Conservation (phyloP, 169 alveolate genomes). For the Eimeria praecox region DNA sequence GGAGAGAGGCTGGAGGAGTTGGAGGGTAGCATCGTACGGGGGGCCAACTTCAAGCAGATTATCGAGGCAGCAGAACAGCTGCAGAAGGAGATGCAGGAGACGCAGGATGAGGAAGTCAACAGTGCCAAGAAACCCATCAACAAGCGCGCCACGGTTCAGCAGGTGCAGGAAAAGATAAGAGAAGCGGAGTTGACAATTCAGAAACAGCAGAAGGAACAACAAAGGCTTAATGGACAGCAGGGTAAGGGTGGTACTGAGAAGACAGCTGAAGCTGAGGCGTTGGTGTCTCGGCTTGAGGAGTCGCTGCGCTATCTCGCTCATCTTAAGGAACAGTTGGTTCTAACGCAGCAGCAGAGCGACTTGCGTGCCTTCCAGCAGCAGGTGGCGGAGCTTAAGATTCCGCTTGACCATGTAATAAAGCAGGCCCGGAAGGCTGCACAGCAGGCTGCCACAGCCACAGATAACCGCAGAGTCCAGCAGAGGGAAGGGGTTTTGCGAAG, state of each 20-base stretch:
- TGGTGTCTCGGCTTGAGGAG: slow-evolving; percentile 65
- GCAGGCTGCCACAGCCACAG: slow-evolving; percentile 49
- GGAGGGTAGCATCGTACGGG: slow-evolving; percentile 8
- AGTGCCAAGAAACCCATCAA: slow-evolving; percentile 74
- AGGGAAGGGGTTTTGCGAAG: slow-evolving; percentile 13
- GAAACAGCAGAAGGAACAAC: slow-evolving; percentile 77
- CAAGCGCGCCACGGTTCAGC: slow-evolving; percentile 80
- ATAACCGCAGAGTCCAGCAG: slow-evolving; percentile 66
- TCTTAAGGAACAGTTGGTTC: slow-evolving; percentile 76
- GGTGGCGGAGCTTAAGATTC: slow-evolving; percentile 19
- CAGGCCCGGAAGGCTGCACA: slow-evolving; percentile 46
- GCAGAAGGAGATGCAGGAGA: slow-evolving; percentile 63
- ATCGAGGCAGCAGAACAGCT: slow-evolving; percentile 33
- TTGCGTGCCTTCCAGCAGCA: slow-evolving; percentile 77
- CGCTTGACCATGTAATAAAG: slow-evolving; percentile 1
- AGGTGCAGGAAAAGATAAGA: slow-evolving; percentile 79
- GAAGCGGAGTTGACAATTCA: slow-evolving; percentile 78
- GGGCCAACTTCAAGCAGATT: slow-evolving; percentile 32
- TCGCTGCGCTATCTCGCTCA: slow-evolving; percentile 70
- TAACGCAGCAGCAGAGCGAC: slow-evolving; percentile 82
- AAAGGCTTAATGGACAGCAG: background rate
- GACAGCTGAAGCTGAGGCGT: slow-evolving; percentile 32
- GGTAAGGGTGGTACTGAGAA: slow-evolving; percentile 7
- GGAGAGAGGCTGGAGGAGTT: slow-evolving; percentile 6
- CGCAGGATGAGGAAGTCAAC: slow-evolving; percentile 55